Evolutionary conservation across 2,329 filamentous ascomycete genomes (phyloP), one percentile per base, ranked within the genome.

Genomic region (Exophiala dermatitidis): DNA sequence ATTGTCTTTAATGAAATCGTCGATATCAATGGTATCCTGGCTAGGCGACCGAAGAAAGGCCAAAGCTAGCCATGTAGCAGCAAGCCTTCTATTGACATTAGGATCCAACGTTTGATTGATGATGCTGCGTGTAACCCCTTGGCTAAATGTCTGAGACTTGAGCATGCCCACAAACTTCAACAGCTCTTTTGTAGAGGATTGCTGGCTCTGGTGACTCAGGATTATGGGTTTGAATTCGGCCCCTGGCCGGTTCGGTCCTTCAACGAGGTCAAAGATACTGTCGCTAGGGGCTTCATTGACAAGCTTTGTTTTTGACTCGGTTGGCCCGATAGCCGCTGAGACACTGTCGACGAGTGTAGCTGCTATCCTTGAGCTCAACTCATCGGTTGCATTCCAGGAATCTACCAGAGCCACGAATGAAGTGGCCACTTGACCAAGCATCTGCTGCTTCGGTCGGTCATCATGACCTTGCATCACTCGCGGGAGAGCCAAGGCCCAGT

Each of bases 391-490:
- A 28, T 84, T 75, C 3, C 81, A 78, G 12, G 88, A 73, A 3
- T 78, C 74, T 12, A 77, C 78, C 19, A 93, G 72, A 5, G 91
- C 68, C 31, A 80, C 76, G 48, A 88, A 83, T 0, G 86, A 83
- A 45, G 83, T 85, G 9, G 85, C 80, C n/a, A 98, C 78, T 58
- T 91, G 88, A 30, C 79, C 78, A 29, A 97, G 78, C 1, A 84
- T 82, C 51, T 79, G 78, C 57, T 82, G 77, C 67, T 94, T 95
- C 30, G 78, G 74, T n/a, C 77, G 76, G 61, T 95, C 89, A 63
- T 97, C 90, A 60, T 83, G 85, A 5, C 83, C 81, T 66, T 91
- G 88, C 82, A 96, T 90, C 9, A 88, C 71, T 10, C 90, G 80
- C 3, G 91, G 85, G 12, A 98, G 77, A 38, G 88, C 84, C 2